Base-by-base conservation (phyloP, 768 basidiomycete genomes). In the Tricholoma sp. region DNA sequence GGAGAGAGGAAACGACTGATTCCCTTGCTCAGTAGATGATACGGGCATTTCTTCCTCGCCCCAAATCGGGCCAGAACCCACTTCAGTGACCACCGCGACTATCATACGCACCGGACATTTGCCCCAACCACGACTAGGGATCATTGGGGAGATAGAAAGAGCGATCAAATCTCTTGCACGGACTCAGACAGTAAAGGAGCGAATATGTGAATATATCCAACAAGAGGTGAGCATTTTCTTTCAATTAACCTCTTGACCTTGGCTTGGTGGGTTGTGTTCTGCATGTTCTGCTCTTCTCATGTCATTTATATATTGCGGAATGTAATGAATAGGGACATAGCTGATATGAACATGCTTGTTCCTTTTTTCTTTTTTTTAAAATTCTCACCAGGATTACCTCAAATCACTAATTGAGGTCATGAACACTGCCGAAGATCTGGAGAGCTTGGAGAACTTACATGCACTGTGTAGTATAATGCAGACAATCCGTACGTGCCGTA, bases 401-500 rank as follows among this genome's bases (percentile, higher is more conserved):
- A 89, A 89, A 68, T 79, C 84, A 37, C 76, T 98, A 63, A 88
- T 94, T 66, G 83, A 86, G 55, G 87, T 97, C 47, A 81, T 97
- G 72, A 79, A 85, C 58, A 84, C 85, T 62, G 94, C 96, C 34
- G 96, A 98, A 75, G 95, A 98, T 67, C 75, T 95, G 66, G 95
- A 99, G 74, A 90, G 83, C 65, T 70, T 98, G 60, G 85, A 90
- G 57, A 93, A 94, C 66, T 73, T 99, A 55, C 96, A 98, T 74
- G 86, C 91, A 3, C 71, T 98, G 43, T 97, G 91, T 74, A 85
- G 84, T 63, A 80, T 97, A 59, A 94, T 95, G 87, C 94, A 97
- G 71, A 90, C 92, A 18, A 95, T 98, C 65, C 76, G 96, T 98
- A 74, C 58, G 73, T 67, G 39, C 55, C 12, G 29, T 37, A 31